Base-by-base conservation (phyloP, 2,329 filamentous ascomycete species). In the Colletotrichum orchidophilum region DNA sequence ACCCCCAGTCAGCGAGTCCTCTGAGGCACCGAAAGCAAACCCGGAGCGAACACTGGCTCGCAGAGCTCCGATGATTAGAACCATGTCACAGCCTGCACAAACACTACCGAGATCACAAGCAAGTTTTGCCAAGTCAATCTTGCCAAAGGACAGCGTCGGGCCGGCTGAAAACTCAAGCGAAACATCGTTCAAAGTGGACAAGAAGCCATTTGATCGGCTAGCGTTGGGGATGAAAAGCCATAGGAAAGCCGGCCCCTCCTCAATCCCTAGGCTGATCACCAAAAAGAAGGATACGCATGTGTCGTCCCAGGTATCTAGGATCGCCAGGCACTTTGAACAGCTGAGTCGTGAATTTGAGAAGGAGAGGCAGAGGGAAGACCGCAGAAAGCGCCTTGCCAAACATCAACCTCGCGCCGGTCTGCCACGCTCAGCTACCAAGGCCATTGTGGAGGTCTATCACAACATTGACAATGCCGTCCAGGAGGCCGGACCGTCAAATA, bases 321-420 rank as follows among this genome's bases (percentile, higher is more conserved):
- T 99, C 60, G 94, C 96, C 21, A 94, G 94, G 75, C 96, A 98
- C 80, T 98, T 99, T 78, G 97, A 99, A 81, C 95, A 98, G 80
- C 87, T 99, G 67, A 98, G 95, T 76, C 92, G 95, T 27, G 97
- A 99, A 78, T 99, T 99, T 75, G 95, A 98, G 78, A 97, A 96
- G 76, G 96, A 99, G 81, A 90, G 96, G 54, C 89, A 97, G 75
- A 92, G 93, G 59, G 73, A 74, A 55, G 96, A 98, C 80, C 90
- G 94, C 74, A 92, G 92, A 76, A 93, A 95, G 79, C 87, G 94
- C 70, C 93, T 94, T 29, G 93, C 94, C 55, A 94, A 92, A 77
- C 85, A 87, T 53, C 86, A 89, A 79, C 94, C 94, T 15, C 90
- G 95, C 73, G 94, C 94, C 1, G 96, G 96, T 79, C 82, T 90